phyloP scores from a whole-genome alignment of 1,284 basidiomycete genomes.

The Cutaneotrichosporon sp. region DNA sequence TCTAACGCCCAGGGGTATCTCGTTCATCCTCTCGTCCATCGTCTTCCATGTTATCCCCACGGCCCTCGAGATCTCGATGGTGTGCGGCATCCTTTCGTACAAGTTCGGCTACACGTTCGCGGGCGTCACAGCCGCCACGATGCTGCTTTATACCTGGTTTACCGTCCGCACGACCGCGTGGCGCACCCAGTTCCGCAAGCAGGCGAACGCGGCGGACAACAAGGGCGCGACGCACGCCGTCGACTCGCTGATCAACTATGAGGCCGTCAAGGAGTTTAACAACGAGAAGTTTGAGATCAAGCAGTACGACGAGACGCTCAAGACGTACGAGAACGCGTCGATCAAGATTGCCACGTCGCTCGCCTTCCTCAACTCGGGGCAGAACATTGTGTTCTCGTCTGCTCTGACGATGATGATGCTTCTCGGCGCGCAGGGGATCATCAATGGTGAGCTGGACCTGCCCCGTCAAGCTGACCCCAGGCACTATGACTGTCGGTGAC shows the following conservation, averaged over 20 bases:
- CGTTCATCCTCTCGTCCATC: conserved; percentile 89
- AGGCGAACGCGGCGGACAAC: conserved; percentile 96
- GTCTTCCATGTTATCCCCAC: conserved; percentile 96
- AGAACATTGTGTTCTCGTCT: conserved; percentile 92
- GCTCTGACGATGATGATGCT: conserved; percentile 96
- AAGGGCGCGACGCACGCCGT: conserved; percentile 91
- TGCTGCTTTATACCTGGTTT: conserved; percentile 95
- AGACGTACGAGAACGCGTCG: conserved; percentile 84
- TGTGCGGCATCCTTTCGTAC: conserved; percentile 96
- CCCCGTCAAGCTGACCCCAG: conserved; percentile 53
- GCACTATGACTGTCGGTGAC: conserved; percentile 97
- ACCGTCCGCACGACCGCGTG: conserved; percentile 94
- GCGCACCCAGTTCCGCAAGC: conserved; percentile 89
- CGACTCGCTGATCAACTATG: conserved; percentile 95
- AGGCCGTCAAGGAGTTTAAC: conserved; percentile 99
- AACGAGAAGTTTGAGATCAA: conserved; percentile 89
- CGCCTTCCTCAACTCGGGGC: conserved; percentile 91
- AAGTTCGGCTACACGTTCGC: conserved; percentile 98
- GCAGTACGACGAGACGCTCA: conserved; percentile 88
- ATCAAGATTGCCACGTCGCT: conserved; percentile 94
- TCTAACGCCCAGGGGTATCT: conserved; percentile 72
- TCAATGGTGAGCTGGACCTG: conserved; percentile 65
- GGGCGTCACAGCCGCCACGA: conserved; percentile 79
- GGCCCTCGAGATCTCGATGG: conserved; percentile 92
- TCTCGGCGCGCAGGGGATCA: conserved; percentile 88